A percentile compares a stretch with the other conserved stretches of the same genome.
These are phyloP conservation scores for Populus hybrid DNA, from an alignment of 441 rosid species.

Conservation along the genomic window DNA sequence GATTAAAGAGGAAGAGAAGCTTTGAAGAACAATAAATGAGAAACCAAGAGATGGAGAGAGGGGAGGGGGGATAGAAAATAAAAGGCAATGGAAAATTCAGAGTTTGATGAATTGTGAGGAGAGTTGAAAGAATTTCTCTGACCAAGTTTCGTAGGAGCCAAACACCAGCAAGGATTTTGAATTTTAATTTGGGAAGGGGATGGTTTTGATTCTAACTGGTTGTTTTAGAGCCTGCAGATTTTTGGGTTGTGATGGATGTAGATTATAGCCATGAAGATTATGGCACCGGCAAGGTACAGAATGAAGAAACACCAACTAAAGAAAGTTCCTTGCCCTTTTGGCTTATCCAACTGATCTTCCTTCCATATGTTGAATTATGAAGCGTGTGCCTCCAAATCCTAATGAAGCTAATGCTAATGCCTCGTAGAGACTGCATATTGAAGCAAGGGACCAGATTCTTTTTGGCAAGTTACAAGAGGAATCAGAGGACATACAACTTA, in stretches of 20 bases:
- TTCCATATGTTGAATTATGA: slow-evolving; percentile 37
- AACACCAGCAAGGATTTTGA: background rate
- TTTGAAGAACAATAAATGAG: background rate
- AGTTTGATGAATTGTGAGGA: background rate
- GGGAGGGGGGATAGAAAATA: background rate
- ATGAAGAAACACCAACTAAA: slow-evolving; percentile 50
- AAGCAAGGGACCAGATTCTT: background rate
- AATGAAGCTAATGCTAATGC: slow-evolving; percentile 31
- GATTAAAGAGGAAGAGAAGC: background rate
- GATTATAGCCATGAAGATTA: slow-evolving; percentile 30
- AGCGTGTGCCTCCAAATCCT: slow-evolving; percentile 39
- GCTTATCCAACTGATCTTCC: slow-evolving; percentile 43
- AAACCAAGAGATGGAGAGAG: background rate
- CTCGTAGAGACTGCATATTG: slow-evolving; percentile 36
- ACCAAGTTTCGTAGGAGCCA: background rate
- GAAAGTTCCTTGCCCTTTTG: slow-evolving; percentile 34
- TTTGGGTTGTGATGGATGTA: slow-evolving; percentile 34
- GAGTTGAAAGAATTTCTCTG: background rate
- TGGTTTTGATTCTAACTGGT: background rate
- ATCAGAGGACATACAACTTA: background rate
- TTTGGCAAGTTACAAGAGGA: background rate
- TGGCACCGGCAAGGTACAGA: background rate
- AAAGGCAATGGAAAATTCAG: background rate
- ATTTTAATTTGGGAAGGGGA: background rate
- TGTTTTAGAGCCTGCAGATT: background rate